phyloP scores from a whole-genome alignment of 2,329 filamentous ascomycete genomes.

The Trichocomaceae sp. region DNA sequence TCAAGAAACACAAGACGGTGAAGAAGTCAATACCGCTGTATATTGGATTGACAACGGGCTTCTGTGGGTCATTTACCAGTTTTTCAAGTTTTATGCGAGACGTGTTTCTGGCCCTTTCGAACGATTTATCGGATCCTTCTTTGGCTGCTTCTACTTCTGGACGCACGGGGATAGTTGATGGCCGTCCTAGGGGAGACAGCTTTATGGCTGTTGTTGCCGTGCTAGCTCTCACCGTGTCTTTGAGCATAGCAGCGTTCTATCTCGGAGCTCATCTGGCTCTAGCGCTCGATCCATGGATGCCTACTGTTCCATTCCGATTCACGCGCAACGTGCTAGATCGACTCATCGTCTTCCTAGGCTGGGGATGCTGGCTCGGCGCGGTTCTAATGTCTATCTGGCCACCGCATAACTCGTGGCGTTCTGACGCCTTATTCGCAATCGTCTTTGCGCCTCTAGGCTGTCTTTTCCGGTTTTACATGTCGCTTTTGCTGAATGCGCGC shows the following conservation, averaged over 20 bases:
- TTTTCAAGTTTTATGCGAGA: constrained; percentile 84
- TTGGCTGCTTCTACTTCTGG: constrained; percentile 23
- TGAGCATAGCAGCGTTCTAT: constrained; percentile 64
- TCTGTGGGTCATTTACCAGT: constrained; percentile 83
- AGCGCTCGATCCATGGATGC: constrained; percentile 51
- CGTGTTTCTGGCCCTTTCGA: constrained; percentile 69
- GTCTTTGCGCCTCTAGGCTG: constrained; percentile 79
- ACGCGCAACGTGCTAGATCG: constrained; percentile 36
- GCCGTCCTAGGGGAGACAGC: constrained; percentile 66
- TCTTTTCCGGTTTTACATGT: constrained; percentile 65
- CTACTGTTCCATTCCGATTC: constrained; percentile 24
- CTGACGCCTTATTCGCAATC: constrained; percentile 65
- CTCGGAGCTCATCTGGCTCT: constrained; percentile 70
- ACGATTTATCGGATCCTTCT: constrained; percentile 57
- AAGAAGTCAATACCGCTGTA: constrained; percentile 89
- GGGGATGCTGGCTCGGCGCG: constrained; percentile 71
- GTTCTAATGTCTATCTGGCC: constrained; percentile 66
- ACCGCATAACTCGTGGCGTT: constrained; percentile 66
- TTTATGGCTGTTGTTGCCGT: constrained; percentile 76
- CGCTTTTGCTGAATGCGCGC: constrained; percentile 62
- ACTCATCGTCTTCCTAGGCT: constrained; percentile 50
- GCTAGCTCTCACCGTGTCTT: constrained; percentile 61
- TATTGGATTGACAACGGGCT: constrained; percentile 76
- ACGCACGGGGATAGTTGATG: neutral
- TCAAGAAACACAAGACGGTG: constrained; percentile 52